A percentile compares a stretch with the other conserved stretches of the same genome.
phyloP scores from a whole-genome alignment of 768 basidiomycete species.

The Lactarius evosmus region DNA sequence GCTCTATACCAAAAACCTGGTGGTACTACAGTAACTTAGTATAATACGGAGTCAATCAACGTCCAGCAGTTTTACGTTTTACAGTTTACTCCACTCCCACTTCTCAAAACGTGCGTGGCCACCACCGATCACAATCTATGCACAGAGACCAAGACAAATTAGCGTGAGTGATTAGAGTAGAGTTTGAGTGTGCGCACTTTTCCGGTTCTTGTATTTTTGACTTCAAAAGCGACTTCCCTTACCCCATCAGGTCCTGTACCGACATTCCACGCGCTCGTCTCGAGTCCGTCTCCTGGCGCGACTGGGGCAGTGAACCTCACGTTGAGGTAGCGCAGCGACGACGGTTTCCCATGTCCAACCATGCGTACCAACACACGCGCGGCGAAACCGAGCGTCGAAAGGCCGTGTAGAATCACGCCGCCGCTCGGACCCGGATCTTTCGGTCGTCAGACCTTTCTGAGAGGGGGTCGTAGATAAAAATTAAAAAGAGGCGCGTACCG shows the following conservation, averaged over 20 bases:
- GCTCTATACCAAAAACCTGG: too few relatives aligned
- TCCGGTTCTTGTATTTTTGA: conserved; percentile 39
- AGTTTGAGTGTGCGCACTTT: conserved; percentile 35
- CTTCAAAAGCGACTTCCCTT: conserved; percentile 40
- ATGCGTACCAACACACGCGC: conserved; percentile 70
- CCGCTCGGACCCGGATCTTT: conserved; percentile 64
- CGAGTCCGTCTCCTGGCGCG: conserved; percentile 74
- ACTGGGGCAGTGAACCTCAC: conserved; percentile 81
- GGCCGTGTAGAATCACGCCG: conserved; percentile 80
- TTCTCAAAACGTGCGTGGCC: background rate
- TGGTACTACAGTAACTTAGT: background rate
- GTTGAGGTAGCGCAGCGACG: conserved; percentile 62
- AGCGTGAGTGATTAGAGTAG: background rate
- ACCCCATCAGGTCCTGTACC: conserved; percentile 45
- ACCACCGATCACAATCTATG: background rate
- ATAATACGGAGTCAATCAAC: background rate
- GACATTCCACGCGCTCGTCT: conserved; percentile 78
- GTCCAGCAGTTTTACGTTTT: background rate
- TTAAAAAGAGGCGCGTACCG: conserved; percentile 33
- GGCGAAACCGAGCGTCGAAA: conserved; percentile 77
- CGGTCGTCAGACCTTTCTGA: conserved; percentile 66
- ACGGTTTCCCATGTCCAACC: conserved; percentile 58
- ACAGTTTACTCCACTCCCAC: background rate
- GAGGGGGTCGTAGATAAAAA: background rate
- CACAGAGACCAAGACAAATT: background rate